These are phyloP conservation scores for Xerophyta viscosa DNA, from an alignment of 106 monocot species.

Conservation along the genomic window DNA sequence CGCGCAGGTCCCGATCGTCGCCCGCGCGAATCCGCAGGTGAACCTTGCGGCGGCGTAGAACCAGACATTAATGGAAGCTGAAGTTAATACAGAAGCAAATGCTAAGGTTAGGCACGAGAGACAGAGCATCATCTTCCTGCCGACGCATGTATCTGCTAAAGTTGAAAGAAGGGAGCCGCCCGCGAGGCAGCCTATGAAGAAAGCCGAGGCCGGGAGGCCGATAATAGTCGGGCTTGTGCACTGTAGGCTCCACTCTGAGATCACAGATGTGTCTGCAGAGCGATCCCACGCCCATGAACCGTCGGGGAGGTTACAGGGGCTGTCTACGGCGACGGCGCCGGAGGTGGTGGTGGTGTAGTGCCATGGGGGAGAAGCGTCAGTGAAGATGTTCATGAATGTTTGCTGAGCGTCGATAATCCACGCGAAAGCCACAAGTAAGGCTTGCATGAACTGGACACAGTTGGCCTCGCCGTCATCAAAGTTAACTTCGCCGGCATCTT, in stretches of 20 bases:
- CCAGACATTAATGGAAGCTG: conserved; percentile 9
- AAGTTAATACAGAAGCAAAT: conserved; percentile 6
- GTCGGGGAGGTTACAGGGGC: background rate
- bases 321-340: background rate
- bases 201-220: conserved; percentile 23
- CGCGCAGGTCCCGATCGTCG: conserved; percentile 12
- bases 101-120: conserved; percentile 27
- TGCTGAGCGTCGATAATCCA: conserved; percentile 31
- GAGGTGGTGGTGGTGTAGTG: conserved; percentile 9
- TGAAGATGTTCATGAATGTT: conserved; percentile 34
- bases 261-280: conserved; percentile 7
- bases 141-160: conserved; percentile 22
- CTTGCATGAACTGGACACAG: conserved; percentile 13
- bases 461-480: conserved; percentile 6
- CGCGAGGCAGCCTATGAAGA: conserved; percentile 24
- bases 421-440: conserved; percentile 12
- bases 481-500: too few relatives aligned
- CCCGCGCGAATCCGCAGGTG: conserved; percentile 20
- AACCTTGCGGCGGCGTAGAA: conserved; percentile 17
- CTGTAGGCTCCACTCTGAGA: conserved; percentile 18
- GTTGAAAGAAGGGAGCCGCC: conserved; percentile 21
- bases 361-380: conserved; percentile 19
- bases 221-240: conserved; percentile 6
- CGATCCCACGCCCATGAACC: conserved; percentile 13
- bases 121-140: conserved; percentile 25